Base-by-base conservation (phyloP, 2,329 filamentous ascomycete genomes). In the Aspergillus bombycis region DNA sequence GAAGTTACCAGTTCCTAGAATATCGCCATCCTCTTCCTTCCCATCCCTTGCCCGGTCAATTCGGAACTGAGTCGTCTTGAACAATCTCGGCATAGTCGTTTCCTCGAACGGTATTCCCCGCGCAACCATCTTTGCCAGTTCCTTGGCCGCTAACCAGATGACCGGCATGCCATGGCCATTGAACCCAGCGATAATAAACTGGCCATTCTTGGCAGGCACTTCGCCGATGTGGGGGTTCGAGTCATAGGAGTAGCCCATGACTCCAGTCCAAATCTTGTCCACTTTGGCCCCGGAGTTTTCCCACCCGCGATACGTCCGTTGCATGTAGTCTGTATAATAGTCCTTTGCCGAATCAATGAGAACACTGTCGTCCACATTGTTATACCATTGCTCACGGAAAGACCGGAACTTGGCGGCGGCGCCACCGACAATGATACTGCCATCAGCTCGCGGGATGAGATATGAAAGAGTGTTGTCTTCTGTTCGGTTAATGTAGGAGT, bases 161-260 rank as follows among this genome's bases (percentile, higher is more conserved):
- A 87, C 73, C 0, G 87, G 87, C 88, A 90, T 90, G 0, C 88
- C 87, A 73, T 90, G 86, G 0, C 89, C 89, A 70, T 89, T 88
- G 67, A 90, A 90, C 2, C 86, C 83, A 2, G 84, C 86, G 16
- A 81, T 81, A 2, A 88, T 77, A 80, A 85, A 90, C 23, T 90
- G 70, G 0, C 82, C 81, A 3, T 74, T 66, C 55, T 71, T 74
- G 1, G 72, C 77, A 0, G 82, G 83, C 59, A 82, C 78, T 1
- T 74, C 66, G 0, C 87, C 87, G 61, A 90, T 78, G 69, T 84
- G 82, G 0, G 84, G 84, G 26, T 80, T 70, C 0, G 80, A 82
- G 66, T 86, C 84, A 3, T 78, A 76, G 1, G 82, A 84, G 32
- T 80, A 81, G 8, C 83, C 84, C 79, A 85, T 85, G 21, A 86